phyloP scores from a whole-genome alignment of 2,329 filamentous ascomycete species.

The Neurospora crassa region DNA sequence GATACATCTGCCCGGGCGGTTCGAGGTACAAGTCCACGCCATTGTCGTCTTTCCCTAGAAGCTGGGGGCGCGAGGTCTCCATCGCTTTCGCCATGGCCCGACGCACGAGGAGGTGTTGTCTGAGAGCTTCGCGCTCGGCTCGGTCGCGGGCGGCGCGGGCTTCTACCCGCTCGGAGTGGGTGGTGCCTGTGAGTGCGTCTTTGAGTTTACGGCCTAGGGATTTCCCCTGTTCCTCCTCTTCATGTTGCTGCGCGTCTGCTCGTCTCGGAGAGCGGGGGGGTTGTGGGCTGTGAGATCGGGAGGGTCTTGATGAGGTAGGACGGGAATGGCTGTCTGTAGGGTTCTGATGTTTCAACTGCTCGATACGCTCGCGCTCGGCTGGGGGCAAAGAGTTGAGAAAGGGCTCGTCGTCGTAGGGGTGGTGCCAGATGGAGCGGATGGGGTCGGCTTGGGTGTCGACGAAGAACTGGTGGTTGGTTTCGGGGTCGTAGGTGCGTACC shows the following conservation, averaged over 20 bases:
- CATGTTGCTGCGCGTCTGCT: conserved; percentile 5
- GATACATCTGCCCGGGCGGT: conserved; percentile 31
- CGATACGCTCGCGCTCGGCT: conserved; percentile 38
- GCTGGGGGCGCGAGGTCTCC: conserved; percentile 45
- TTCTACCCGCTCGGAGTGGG: conserved; percentile 42
- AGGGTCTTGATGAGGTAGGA: neutral
- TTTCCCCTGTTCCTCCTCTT: conserved; percentile 22
- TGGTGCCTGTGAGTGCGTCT: conserved; percentile 47
- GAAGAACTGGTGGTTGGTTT: conserved; percentile 50
- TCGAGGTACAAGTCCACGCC: conserved; percentile 50
- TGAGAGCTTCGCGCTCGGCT: conserved; percentile 41
- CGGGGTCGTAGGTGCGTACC: conserved; percentile 45
- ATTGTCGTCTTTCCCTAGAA: conserved; percentile 41
- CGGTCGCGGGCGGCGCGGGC: conserved; percentile 35
- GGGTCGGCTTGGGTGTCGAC: conserved; percentile 46
- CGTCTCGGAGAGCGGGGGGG: neutral
- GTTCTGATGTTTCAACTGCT: conserved; percentile 1
- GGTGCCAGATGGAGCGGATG: conserved; percentile 49
- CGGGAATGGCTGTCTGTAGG: neutral
- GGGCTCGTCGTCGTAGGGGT: conserved; percentile 49
- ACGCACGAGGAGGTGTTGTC: conserved; percentile 39
- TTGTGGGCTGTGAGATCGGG: neutral
- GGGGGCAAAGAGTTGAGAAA: conserved; percentile 38
- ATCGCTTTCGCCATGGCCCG: conserved; percentile 40
- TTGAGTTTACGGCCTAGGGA: conserved; percentile 47